phyloP scores from a whole-genome alignment of 208 protist genomes.

The Crithidia thermophila region DNA sequence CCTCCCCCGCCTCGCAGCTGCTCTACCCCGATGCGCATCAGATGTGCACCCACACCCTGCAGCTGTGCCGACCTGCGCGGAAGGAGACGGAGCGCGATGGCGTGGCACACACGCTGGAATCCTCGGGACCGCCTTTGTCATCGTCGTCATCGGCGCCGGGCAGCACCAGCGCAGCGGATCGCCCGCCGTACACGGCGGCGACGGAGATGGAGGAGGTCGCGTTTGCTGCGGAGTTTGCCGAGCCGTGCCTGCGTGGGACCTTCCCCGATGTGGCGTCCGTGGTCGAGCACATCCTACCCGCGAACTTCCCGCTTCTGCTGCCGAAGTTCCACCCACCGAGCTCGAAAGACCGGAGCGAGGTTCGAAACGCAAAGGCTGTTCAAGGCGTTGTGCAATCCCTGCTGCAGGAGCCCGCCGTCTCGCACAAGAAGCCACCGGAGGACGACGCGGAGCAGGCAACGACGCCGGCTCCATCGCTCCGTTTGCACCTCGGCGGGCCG shows the following conservation, averaged over 20 bases:
- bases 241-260: conserved; percentile 36
- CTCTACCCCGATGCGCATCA: conserved; percentile 19
- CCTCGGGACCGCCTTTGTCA: too few relatives aligned
- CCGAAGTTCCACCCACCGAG: too few relatives aligned
- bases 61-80: conserved; percentile 20
- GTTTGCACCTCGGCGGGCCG: conserved; percentile 10
- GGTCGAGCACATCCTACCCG: background rate
- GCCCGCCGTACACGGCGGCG: background rate
- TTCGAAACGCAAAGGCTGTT: background rate
- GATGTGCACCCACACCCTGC: conserved; percentile 53
- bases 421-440: background rate
- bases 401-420: conserved; percentile 15
- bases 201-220: conserved; percentile 47
- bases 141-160: background rate
- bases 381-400: conserved; percentile 10
- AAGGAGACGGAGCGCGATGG: background rate
- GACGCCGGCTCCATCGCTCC: background rate
- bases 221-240: conserved; percentile 50
- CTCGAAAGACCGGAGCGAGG: background rate
- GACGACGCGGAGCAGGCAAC: background rate
- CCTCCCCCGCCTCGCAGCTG: background rate
- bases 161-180: too few relatives aligned
- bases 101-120: too few relatives aligned
- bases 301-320: conserved; percentile 4
- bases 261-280: conserved; percentile 35